Evolutionary conservation across 2,329 filamentous ascomycete species (phyloP), one percentile per base, ranked within the genome.

Genomic region (Fusarium pseudograminearum): DNA sequence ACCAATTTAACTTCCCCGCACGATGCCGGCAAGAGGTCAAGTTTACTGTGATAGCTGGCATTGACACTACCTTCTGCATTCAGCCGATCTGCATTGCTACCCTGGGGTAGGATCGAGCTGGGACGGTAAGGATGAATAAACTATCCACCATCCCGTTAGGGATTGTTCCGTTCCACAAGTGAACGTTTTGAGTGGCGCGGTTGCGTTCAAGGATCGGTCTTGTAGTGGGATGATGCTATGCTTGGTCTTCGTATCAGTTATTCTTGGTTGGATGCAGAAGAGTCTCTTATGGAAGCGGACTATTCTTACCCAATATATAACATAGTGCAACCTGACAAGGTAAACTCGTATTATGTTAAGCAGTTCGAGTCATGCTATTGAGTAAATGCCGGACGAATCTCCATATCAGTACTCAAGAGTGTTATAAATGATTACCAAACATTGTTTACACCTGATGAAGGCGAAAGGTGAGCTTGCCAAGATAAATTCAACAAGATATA

Each of bases 401-500:
- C 36, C n/a, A 24, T 1, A 30, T 56, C 2, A 5, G n/a, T 22
- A 4, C 6, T 5, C 5, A 5, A 2, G 14, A 5, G 3, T 3
- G 1, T 28, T 56, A 22, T 4, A 14, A 33, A 57, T 57, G 34
- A 18, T 57, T 41, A 57, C 18, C 0, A 57, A 0, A 5, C 11
- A 6, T 15, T 42, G 10, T 42, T 30, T 31, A 22, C n/a, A 24
- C 10, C 14, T 9, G 4, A 16, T 12, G 5, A 34, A 2, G 2
- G 7, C 9, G 6, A 24, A 4, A 14, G 15, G 4, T 5, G 8
- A 20, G 4, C 1, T 4, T 41, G 18, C 10, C 28, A 15, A 33
- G 11, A 11, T 4, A 10, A 0, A 8, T 28, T 11, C 2, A 28
- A 0, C 0, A 4, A 1, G 16, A 28, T 55, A 28, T 31, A 48